phyloP scores from a whole-genome alignment of 2,329 filamentous ascomycete species.

The Ophiostoma triangulosporum region DNA sequence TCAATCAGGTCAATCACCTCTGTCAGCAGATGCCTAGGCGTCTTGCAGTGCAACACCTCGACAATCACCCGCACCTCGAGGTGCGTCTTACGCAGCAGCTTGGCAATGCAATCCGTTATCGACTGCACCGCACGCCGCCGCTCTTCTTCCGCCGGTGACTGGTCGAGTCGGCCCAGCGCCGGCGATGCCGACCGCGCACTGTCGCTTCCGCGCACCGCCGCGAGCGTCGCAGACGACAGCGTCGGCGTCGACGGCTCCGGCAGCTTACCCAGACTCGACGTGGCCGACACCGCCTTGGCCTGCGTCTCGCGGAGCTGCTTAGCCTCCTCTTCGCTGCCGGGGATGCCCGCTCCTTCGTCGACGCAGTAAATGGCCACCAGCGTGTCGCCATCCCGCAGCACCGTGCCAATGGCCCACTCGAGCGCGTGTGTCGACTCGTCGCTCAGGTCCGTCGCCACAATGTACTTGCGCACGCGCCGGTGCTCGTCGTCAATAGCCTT shows the following conservation, averaged over 20 bases:
- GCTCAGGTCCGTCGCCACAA: constrained; percentile 91
- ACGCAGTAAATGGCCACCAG: constrained; percentile 87
- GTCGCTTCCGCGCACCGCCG: not conserved
- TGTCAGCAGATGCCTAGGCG: constrained; percentile 86
- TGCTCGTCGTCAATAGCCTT: constrained; percentile 62
- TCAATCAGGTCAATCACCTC: constrained; percentile 92
- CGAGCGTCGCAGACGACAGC: constrained; percentile 4
- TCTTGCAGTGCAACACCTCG: constrained; percentile 97
- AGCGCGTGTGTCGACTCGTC: constrained; percentile 89
- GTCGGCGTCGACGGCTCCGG: constrained; percentile 14
- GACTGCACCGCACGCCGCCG: constrained; percentile 67
- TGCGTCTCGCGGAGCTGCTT: constrained; percentile 65
- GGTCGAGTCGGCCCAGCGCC: constrained; percentile 33
- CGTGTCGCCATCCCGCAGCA: constrained; percentile 86
- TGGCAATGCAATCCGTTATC: constrained; percentile 75
- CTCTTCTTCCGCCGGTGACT: constrained; percentile 58
- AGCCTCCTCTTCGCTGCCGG: constrained; percentile 34
- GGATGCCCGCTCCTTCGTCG: constrained; percentile 69
- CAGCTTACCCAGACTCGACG: constrained; percentile 17
- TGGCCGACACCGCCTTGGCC: constrained; percentile 48
- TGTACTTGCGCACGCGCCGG: constrained; percentile 70
- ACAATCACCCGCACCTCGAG: constrained; percentile 88
- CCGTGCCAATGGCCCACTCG: constrained; percentile 95
- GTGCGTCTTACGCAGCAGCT: constrained; percentile 75
- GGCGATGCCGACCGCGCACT: constrained; percentile 12